Conservation (phyloP, 2,329 filamentous ascomycete genomes). For the Graphiopsis chlorocephala region DNA sequence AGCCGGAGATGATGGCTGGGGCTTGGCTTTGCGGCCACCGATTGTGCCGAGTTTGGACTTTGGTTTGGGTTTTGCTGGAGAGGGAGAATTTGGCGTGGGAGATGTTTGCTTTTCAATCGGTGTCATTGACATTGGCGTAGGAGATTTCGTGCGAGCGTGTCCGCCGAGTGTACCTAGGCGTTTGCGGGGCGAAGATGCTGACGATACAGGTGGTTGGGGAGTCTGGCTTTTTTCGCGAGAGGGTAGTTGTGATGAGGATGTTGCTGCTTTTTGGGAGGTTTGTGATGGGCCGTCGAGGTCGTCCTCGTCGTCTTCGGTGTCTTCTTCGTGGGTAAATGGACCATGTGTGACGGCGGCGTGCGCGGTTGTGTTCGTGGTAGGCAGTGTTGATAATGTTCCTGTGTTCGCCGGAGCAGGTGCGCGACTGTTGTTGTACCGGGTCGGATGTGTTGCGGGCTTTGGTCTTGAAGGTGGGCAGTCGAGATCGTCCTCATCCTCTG, state of each 20-base stretch:
- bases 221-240: constrained; percentile 11
- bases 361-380: neutral
- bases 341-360: constrained; percentile 8
- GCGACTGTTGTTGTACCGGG: neutral
- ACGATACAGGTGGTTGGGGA: neutral
- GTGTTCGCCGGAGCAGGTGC: neutral
- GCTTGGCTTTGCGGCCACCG: constrained; percentile 21
- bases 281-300: constrained; percentile 3
- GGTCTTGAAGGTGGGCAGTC: constrained; percentile 29
- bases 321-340: constrained; percentile 15
- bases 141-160: constrained; percentile 3
- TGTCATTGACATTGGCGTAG: neutral
- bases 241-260: neutral
- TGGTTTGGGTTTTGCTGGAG: constrained; percentile 6
- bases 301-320: neutral
- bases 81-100: neutral
- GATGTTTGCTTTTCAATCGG: neutral
- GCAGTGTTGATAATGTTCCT: neutral
- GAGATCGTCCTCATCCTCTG: constrained; percentile 40
- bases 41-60: constrained; percentile 23
- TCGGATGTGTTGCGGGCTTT: neutral
- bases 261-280: neutral
- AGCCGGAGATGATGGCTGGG: neutral
- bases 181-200: constrained; percentile 8
- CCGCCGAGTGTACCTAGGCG: constrained; percentile 23